phyloP scores from a whole-genome alignment of 495 filamentous ascomycete genomes.

The Chaetomidium leptoderma region DNA sequence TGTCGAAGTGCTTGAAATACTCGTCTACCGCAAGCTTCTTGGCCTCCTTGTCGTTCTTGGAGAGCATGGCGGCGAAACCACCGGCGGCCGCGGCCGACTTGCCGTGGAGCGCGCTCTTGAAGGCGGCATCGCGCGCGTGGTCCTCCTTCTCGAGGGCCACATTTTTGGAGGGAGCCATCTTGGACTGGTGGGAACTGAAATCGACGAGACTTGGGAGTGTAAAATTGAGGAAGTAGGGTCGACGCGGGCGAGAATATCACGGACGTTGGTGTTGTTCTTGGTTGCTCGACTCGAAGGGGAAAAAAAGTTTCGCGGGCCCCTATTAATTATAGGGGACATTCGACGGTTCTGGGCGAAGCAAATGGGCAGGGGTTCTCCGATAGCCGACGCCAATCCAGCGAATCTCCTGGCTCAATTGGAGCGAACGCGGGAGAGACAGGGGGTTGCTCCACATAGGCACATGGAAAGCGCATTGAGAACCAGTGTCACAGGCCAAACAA shows the following conservation, averaged over 20 bases:
- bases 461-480: conserved; percentile 3
- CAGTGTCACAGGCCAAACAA: not conserved
- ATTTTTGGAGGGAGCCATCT: conserved; percentile 59
- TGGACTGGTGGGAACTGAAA: conserved; percentile 5
- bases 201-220: not conserved
- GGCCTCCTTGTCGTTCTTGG: conserved; percentile 76
- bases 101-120: conserved; percentile 89
- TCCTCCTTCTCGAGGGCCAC: conserved; percentile 75
- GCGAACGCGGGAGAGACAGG: not conserved
- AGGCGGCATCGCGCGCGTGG: conserved; percentile 83
- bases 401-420: conserved; percentile 11
- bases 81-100: conserved; percentile 66
- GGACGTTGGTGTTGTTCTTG: not conserved
- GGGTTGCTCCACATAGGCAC: conserved; percentile 3
- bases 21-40: conserved; percentile 90
- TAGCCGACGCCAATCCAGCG: conserved; percentile 7
- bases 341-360: not conserved
- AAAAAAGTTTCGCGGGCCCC: conserved; percentile 21
- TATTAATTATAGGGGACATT: conserved; percentile 13
- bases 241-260: not conserved
- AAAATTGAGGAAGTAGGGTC: not conserved
- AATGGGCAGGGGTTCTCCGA: conserved; percentile 9
- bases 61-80: conserved; percentile 77
- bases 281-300: not conserved
- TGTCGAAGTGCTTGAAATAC: conserved; percentile 99